These are phyloP conservation scores for Leccinum longicurvipes DNA, from an alignment of 768 basidiomycete genomes.

Conservation along the genomic window DNA sequence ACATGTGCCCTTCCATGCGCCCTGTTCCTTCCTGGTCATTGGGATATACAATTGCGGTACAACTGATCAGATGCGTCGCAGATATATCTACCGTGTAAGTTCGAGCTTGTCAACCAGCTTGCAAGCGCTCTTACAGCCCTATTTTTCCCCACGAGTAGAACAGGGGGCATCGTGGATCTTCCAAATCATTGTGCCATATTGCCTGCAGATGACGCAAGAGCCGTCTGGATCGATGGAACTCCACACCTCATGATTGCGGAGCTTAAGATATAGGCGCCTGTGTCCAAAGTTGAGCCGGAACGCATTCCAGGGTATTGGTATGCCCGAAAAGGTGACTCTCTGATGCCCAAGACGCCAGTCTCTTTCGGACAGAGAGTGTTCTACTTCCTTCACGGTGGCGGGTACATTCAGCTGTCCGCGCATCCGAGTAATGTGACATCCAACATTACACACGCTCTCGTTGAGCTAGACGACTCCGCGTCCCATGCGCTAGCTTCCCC, in stretches of 20 bases:
- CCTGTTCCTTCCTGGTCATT: slow-evolving; percentile 47
- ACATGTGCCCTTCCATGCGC: slow-evolving; percentile 34
- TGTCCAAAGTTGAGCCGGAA: slow-evolving; percentile 38
- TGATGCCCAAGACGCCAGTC: slow-evolving; percentile 35
- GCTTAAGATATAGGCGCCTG: slow-evolving; percentile 22
- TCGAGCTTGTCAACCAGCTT: neutral
- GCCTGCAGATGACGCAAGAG: slow-evolving; percentile 10
- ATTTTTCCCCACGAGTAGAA: slow-evolving; percentile 2
- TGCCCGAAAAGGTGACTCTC: slow-evolving; percentile 39
- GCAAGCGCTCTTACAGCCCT: neutral
- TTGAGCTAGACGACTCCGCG: slow-evolving; percentile 44
- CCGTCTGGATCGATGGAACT: slow-evolving; percentile 34
- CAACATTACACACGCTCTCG: slow-evolving; percentile 42
- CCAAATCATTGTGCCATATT: slow-evolving; percentile 12
- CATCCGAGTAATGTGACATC: slow-evolving; percentile 51
- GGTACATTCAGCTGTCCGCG: slow-evolving; percentile 50
- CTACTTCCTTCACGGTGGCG: slow-evolving; percentile 66
- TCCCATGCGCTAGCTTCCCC: slow-evolving; percentile 50
- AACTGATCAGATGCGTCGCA: slow-evolving; percentile 30
- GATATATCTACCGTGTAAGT: slow-evolving; percentile 21
- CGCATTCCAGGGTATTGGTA: slow-evolving; percentile 59
- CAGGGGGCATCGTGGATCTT: slow-evolving; percentile 1
- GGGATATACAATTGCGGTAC: slow-evolving; percentile 37
- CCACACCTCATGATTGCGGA: slow-evolving; percentile 32
- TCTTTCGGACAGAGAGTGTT: slow-evolving; percentile 53